These are phyloP conservation scores for Vitis hybrid DNA, from an alignment of 177 flowering plant genomes.

Conservation along the genomic window DNA sequence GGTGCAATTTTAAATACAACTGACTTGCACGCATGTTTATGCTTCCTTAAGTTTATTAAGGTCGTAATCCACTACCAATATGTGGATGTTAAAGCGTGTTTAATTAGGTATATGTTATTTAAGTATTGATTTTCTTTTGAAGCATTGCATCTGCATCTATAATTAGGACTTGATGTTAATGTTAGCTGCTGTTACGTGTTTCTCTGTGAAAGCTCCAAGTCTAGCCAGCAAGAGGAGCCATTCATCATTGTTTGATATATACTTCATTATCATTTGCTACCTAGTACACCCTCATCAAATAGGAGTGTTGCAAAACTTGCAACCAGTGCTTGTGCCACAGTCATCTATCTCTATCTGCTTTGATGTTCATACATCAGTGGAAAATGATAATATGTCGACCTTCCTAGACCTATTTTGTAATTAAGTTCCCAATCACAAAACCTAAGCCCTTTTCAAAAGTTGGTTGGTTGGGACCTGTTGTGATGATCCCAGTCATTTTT, in stretches of 20 bases:
- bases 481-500: background rate
- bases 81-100: conserved; percentile 23
- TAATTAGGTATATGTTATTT: too few species aligned
- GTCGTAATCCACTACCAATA: conserved; percentile 40
- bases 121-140: too few species aligned
- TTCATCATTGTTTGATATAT: background rate
- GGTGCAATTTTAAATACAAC: conserved; percentile 14
- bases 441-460: background rate
- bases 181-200: background rate
- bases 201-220: background rate
- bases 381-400: too few species aligned
- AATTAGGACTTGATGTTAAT: background rate
- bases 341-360: conserved; percentile 13
- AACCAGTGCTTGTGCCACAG: conserved; percentile 16
- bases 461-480: background rate
- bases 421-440: background rate
- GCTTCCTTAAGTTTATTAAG: conserved; percentile 18
- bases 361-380: too few species aligned
- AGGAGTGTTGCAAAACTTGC: conserved; percentile 12
- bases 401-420: too few species aligned
- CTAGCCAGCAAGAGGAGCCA: background rate
- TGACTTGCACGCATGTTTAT: conserved; percentile 19
- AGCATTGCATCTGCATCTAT: too few species aligned
- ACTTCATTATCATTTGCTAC: conserved; percentile 4
- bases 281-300: conserved; percentile 14